Percentiles rank a stretch among this genome's conserved stretches.
These are phyloP conservation scores for Grigorovia transvaalensis DNA, from an alignment of 805 yeast genomes.

Conservation along the genomic window DNA sequence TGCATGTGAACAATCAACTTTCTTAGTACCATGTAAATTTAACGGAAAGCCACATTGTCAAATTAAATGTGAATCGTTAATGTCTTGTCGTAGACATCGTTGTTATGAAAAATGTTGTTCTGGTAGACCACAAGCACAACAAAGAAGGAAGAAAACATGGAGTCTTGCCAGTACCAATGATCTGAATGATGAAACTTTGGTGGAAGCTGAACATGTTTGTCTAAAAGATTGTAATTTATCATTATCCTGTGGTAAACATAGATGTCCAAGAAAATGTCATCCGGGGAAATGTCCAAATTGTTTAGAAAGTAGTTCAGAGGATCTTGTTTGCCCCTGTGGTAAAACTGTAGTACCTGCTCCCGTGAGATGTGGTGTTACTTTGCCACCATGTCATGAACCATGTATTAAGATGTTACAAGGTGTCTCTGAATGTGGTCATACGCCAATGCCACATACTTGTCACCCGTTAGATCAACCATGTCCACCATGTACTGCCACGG, in stretches of 20 bases:
- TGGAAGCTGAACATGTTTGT: conserved; percentile 71
- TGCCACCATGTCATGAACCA: conserved; percentile 55
- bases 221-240: conserved; percentile 51
- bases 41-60: conserved; percentile 51
- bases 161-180: conserved; percentile 19
- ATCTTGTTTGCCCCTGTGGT: conserved; percentile 73
- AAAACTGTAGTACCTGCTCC: conserved; percentile 70
- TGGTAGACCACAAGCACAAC: conserved; percentile 48
- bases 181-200: conserved; percentile 41
- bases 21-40: conserved; percentile 53
- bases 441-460: conserved; percentile 59
- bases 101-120: conserved; percentile 64
- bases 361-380: conserved; percentile 66
- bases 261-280: conserved; percentile 65
- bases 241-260: conserved; percentile 57
- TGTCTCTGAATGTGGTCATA: conserved; percentile 55
- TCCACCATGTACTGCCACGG: conserved; percentile 64
- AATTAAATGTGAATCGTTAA: conserved; percentile 60
- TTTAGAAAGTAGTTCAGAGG: conserved; percentile 69
- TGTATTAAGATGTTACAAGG: conserved; percentile 40
- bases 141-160: conserved; percentile 31
- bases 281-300: conserved; percentile 75
- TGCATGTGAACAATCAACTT: conserved; percentile 49
- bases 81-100: conserved; percentile 73
- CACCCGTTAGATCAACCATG: conserved; percentile 57